Conservation (phyloP, 371 early-diverging fungal species). For the Dentiscutata heterogama region DNA sequence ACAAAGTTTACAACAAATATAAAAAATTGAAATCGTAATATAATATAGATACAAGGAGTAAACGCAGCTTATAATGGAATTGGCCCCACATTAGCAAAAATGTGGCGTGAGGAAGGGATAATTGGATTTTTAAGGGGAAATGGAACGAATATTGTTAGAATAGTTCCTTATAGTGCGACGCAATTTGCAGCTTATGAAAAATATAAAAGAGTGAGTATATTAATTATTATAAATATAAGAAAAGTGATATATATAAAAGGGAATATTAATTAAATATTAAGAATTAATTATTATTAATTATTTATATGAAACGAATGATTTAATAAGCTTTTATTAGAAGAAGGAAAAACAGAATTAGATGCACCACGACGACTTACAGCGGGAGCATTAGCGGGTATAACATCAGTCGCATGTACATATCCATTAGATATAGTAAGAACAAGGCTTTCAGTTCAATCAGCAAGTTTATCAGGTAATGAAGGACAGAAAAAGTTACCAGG, state of each 20-base stretch:
- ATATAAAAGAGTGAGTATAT: slow-evolving; percentile 62
- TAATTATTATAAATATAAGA: neutral
- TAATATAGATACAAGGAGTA: slow-evolving; percentile 76
- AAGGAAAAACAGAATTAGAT: slow-evolving; percentile 75
- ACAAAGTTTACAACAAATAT: too few relatives aligned
- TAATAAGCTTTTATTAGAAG: slow-evolving; percentile 67
- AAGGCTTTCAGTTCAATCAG: slow-evolving; percentile 81
- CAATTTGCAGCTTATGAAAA: slow-evolving; percentile 93
- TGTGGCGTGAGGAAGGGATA: slow-evolving; percentile 91
- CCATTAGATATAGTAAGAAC: slow-evolving; percentile 92
- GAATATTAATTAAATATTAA: neutral
- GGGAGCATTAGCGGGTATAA: slow-evolving; percentile 87
- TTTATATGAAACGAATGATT: slow-evolving; percentile 6
- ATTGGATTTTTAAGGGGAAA: slow-evolving; percentile 92
- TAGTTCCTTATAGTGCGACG: slow-evolving; percentile 90
- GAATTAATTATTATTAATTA: too few relatives aligned
- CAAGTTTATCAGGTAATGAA: slow-evolving; percentile 52
- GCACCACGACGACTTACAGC: slow-evolving; percentile 78
- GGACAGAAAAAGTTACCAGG: slow-evolving; percentile 70
- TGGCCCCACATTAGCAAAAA: slow-evolving; percentile 76
- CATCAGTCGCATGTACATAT: slow-evolving; percentile 86
- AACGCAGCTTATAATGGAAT: slow-evolving; percentile 78
- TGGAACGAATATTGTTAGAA: slow-evolving; percentile 92
- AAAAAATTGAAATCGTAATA: too few relatives aligned
- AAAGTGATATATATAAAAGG: neutral